Evolutionary conservation across 1,139 yeast species (phyloP), one percentile per base, ranked within the genome.

Genomic region (Torulaspora globosa): DNA sequence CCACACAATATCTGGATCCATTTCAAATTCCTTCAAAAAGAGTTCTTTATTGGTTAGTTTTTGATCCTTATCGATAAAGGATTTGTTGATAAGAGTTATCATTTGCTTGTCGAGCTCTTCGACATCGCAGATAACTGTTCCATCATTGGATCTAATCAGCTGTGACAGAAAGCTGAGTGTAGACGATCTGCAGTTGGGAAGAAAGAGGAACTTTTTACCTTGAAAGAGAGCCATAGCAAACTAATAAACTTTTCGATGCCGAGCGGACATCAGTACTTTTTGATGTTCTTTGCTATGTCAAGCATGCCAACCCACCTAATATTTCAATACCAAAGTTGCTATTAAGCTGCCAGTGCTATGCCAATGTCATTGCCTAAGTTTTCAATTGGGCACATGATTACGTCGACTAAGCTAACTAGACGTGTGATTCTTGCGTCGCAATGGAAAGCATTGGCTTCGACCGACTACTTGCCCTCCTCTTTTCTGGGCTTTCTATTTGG

Each of bases 91-190:
- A 10, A 62, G 35, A 1, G 55, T 53, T 3, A 55, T 36, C 3
- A 52, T 49, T 8, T 40, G 16, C n/a, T 43, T 15, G 41, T 54
- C 51, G 16, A 54, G 28, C 16, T 44, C 44, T 12, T 44, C 40
- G 12, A 38, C 50, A n/a, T 39, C 21, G 0, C 39, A 21, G 15
- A 60, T 52, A 2, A 72, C 48, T 5, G 43, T 43, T 0, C 75
- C 77, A 3, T 74, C 76, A 46, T 70, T 58, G 11, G 51, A 39
- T 24, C 48, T 39, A 1, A 60, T 46, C 34, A 59, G 18, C 9
- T 50, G 33, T 3, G 50, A 38, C 14, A 58, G 23, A 32, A 56
- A 50, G n/a, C 39, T 31, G 3, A 49, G 39, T 3, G 54, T 43
- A 4, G 55, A 38, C 2, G 58, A 41, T 19, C 38, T 40, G 29